phyloP scores from a whole-genome alignment of 208 protist genomes.

The Acanthamoeba castellanii region DNA sequence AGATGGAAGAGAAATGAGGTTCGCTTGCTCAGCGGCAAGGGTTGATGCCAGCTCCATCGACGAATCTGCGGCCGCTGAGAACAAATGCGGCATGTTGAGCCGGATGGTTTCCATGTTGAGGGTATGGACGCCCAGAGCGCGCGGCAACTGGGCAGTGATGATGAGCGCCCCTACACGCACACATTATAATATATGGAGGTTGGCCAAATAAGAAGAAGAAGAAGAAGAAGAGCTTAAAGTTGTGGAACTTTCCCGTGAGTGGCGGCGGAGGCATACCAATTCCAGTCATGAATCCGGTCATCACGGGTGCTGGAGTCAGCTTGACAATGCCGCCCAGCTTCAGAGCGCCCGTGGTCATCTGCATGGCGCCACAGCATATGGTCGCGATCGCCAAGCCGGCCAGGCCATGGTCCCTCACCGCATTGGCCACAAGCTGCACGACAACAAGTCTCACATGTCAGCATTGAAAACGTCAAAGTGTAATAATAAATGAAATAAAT shows the following conservation, averaged over 20 bases:
- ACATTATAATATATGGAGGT: background rate
- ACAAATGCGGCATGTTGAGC: background rate
- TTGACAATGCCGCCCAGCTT: slow-evolving; percentile 39
- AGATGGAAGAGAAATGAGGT: slow-evolving; percentile 8
- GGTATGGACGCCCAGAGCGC: background rate
- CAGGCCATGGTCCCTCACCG: slow-evolving; percentile 7
- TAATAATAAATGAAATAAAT: no score
- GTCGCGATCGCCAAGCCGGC: slow-evolving; percentile 11
- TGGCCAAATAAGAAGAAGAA: background rate
- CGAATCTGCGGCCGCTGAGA: background rate
- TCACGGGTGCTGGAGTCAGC: slow-evolving; percentile 15
- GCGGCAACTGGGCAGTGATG: background rate
- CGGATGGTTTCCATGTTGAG: background rate
- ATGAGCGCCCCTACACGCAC: background rate
- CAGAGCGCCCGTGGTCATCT: slow-evolving; percentile 22
- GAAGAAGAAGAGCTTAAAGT: background rate
- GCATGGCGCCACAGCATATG: background rate
- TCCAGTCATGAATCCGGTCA: slow-evolving; percentile 35
- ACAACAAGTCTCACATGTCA: background rate
- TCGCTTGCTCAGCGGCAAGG: background rate
- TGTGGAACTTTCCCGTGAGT: no score
- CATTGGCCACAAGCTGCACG: slow-evolving; percentile 20
- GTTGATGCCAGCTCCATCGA: background rate
- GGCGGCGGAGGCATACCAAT: background rate
- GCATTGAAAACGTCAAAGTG: no score